Conservation (phyloP, 2,329 filamentous ascomycete genomes). For the Cephalotrichum gorgonifer region DNA sequence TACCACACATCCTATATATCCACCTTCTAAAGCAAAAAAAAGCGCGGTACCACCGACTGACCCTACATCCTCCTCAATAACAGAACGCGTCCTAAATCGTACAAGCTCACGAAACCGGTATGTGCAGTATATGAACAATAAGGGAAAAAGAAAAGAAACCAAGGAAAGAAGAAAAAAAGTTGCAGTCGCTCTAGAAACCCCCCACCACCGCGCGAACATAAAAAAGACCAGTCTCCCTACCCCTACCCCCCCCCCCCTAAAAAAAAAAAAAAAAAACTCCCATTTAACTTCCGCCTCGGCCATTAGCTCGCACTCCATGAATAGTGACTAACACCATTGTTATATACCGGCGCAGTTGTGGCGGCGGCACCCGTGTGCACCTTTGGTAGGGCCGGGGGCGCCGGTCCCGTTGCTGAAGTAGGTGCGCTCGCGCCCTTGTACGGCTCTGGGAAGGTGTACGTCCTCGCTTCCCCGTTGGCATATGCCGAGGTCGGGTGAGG, state of each 20-base stretch:
- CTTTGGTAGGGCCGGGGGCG: slow-evolving; percentile 24
- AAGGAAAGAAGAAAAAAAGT: slow-evolving; percentile 5
- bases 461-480: slow-evolving; percentile 30
- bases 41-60: neutral
- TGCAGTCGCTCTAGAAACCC: slow-evolving; percentile 7
- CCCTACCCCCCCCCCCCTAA: neutral
- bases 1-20: neutral
- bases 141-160: slow-evolving; percentile 4
- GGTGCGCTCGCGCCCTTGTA: slow-evolving; percentile 29
- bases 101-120: neutral
- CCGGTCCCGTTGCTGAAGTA: slow-evolving; percentile 16
- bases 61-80: neutral
- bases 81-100: slow-evolving; percentile 5
- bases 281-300: neutral
- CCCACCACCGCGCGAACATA: slow-evolving; percentile 12
- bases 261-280: slow-evolving; percentile 11
- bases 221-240: neutral
- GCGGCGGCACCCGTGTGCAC: slow-evolving; percentile 3
- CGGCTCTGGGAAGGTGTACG: slow-evolving; percentile 38
- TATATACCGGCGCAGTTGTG: slow-evolving; percentile 20
- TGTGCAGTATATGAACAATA: neutral
- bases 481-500: slow-evolving; percentile 32
- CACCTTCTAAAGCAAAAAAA: slow-evolving; percentile 5
- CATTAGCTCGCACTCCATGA: slow-evolving; percentile 39
- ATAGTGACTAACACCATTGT: slow-evolving; percentile 39